Percentiles rank a stretch among this genome's conserved stretches.
phyloP scores from a whole-genome alignment of 1,284 basidiomycete species.

The Trichosporon sp. region DNA sequence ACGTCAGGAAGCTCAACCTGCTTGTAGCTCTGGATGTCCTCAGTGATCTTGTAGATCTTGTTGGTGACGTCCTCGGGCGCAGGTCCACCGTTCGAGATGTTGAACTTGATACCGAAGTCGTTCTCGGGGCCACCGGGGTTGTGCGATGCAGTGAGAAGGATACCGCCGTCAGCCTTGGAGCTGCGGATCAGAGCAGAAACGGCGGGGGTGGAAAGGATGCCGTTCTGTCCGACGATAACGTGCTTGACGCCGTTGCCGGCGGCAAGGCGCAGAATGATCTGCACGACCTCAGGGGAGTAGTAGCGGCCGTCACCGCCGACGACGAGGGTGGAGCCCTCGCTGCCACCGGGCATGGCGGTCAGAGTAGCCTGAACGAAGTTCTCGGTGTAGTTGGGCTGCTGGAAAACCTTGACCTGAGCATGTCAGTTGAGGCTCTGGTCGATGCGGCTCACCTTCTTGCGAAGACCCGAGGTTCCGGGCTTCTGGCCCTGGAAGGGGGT shows the following conservation, averaged over 20 bases:
- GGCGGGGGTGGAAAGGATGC: constrained; percentile 93
- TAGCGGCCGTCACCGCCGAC: constrained; percentile 96
- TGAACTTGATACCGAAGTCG: constrained; percentile 99
- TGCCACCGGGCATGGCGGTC: constrained; percentile 76
- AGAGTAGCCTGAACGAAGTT: constrained; percentile 97
- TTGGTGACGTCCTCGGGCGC: constrained; percentile 93
- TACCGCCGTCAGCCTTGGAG: constrained; percentile 94
- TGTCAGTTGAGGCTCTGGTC: constrained; percentile 62
- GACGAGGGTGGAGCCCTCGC: constrained; percentile 70
- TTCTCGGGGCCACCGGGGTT: constrained; percentile 96
- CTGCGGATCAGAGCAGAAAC: constrained; percentile 93
- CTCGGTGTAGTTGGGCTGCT: constrained; percentile 86
- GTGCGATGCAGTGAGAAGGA: constrained; percentile 95
- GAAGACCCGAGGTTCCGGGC: constrained; percentile 88
- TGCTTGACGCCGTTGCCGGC: constrained; percentile 85
- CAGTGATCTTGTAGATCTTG: constrained; percentile 87
- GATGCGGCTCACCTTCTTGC: constrained; percentile 84
- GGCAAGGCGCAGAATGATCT: constrained; percentile 84
- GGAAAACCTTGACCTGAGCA: constrained; percentile 24
- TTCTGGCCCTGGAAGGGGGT: constrained; percentile 63
- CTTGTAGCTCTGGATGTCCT: constrained; percentile 80
- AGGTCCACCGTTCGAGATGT: constrained; percentile 93
- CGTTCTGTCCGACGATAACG: constrained; percentile 82
- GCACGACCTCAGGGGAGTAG: constrained; percentile 80
- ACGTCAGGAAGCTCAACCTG: constrained; percentile 72